Evolutionary conservation across 2,329 filamentous ascomycete genomes (phyloP).

Genomic region (Colletotrichum cuscutae): DNA sequence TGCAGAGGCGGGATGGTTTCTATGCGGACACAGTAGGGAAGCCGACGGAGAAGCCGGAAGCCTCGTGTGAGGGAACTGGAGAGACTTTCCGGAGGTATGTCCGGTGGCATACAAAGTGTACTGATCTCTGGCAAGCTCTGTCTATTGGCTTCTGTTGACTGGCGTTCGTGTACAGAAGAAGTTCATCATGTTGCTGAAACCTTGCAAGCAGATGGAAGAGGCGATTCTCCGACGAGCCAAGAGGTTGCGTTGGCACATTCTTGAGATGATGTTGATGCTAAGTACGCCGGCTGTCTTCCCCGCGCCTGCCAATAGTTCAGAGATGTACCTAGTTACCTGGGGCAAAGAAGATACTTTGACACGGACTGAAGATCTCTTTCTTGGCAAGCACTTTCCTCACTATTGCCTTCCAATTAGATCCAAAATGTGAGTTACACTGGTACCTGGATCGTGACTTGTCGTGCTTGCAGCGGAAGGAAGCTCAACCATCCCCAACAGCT

Average conservation of each 20-base stretch:
- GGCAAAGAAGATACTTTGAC: not conserved
- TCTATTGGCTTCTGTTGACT: not conserved
- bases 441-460: no score
- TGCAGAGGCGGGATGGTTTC: slow-evolving; percentile 16
- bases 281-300: not conserved
- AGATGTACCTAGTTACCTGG: not conserved
- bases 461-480: not conserved
- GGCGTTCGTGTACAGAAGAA: not conserved
- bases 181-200: not conserved
- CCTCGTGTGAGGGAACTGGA: not conserved
- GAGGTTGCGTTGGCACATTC: not conserved
- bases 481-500: not conserved
- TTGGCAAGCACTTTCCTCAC: not conserved
- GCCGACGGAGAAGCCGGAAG: not conserved
- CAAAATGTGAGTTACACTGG: no score
- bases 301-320: no score
- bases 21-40: slow-evolving; percentile 10
- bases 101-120: not conserved
- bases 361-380: not conserved
- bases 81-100: not conserved
- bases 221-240: not conserved
- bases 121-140: not conserved
- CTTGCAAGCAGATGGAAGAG: not conserved
- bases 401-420: not conserved
- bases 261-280: not conserved